Conservation (phyloP, 2,329 filamentous ascomycete genomes). For the Didymella glomerata region DNA sequence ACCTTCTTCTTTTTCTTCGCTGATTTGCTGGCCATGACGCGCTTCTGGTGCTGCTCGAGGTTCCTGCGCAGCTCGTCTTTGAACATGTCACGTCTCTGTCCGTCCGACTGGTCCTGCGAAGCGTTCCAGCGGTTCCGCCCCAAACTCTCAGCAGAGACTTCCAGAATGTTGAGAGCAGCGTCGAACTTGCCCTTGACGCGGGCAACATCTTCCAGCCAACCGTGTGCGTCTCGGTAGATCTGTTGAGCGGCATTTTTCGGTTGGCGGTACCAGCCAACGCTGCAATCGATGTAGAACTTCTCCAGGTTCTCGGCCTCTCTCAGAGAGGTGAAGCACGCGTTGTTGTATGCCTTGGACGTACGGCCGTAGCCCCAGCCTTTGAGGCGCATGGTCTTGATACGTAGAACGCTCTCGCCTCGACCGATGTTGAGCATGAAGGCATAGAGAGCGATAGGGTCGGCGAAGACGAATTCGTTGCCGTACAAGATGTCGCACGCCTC, state of each 20-base stretch:
- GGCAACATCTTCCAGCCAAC: constrained; percentile 49
- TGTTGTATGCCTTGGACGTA: constrained; percentile 44
- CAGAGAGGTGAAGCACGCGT: constrained; percentile 45
- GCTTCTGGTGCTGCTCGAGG: constrained; percentile 31
- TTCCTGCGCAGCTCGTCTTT: constrained; percentile 29
- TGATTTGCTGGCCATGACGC: constrained; percentile 17
- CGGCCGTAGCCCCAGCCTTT: constrained; percentile 35
- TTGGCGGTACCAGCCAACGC: constrained; percentile 7
- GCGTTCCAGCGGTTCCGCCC: not conserved
- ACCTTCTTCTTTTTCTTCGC: constrained; percentile 17
- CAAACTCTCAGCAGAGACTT: constrained; percentile 15
- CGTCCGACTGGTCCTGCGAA: not conserved
- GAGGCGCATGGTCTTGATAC: constrained; percentile 40
- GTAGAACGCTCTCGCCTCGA: constrained; percentile 28
- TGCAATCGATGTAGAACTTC: constrained; percentile 35
- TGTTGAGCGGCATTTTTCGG: constrained; percentile 33
- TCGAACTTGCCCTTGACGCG: constrained; percentile 37
- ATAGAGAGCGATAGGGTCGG: constrained; percentile 42
- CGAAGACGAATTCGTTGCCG: constrained; percentile 40
- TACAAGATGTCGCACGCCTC: constrained; percentile 44
- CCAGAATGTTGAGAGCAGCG: constrained; percentile 41
- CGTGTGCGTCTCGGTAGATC: constrained; percentile 49
- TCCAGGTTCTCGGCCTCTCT: constrained; percentile 41
- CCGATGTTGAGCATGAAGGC: constrained; percentile 45
- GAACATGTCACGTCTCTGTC: constrained; percentile 24